These are phyloP conservation scores for Wickerhamomyces sp. DNA, from an alignment of 1,139 yeast genomes.

Conservation along the genomic window DNA sequence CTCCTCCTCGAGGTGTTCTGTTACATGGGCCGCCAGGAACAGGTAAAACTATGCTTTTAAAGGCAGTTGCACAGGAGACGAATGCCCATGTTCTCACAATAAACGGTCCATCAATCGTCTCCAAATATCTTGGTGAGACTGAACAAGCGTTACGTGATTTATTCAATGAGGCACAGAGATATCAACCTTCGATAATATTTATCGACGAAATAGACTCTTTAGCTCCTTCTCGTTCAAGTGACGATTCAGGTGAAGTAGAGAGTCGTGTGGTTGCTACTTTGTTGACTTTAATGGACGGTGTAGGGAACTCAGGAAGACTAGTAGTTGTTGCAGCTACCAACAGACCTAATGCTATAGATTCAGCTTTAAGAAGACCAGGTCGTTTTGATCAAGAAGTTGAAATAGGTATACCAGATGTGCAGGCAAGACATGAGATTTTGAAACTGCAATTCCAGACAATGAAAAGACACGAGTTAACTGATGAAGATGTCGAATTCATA, in stretches of 20 bases:
- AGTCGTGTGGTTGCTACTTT: slow-evolving; percentile 86
- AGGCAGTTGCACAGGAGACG: slow-evolving; percentile 70
- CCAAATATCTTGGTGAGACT: slow-evolving; percentile 91
- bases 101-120: slow-evolving; percentile 88
- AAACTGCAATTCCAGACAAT: slow-evolving; percentile 56
- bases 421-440: slow-evolving; percentile 61
- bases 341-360: slow-evolving; percentile 76
- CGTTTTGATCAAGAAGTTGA: slow-evolving; percentile 86
- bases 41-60: slow-evolving; percentile 86
- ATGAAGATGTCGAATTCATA: slow-evolving; percentile 48
- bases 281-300: slow-evolving; percentile 84
- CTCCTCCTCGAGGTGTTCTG: slow-evolving; percentile 86
- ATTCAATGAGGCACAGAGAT: slow-evolving; percentile 77
- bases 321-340: slow-evolving; percentile 83
- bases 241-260: slow-evolving; percentile 87
- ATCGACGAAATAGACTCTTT: slow-evolving; percentile 92
- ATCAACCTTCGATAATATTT: slow-evolving; percentile 81
- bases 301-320: slow-evolving; percentile 64
- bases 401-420: slow-evolving; percentile 72
- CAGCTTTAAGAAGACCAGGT: slow-evolving; percentile 89
- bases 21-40: slow-evolving; percentile 98
- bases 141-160: slow-evolving; percentile 78
- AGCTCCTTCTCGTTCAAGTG: slow-evolving; percentile 77
- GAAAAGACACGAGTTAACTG: slow-evolving; percentile 53
- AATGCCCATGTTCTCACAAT: slow-evolving; percentile 81